phyloP scores from a whole-genome alignment of 1,139 yeast genomes.

The Neolecta irregularis region DNA sequence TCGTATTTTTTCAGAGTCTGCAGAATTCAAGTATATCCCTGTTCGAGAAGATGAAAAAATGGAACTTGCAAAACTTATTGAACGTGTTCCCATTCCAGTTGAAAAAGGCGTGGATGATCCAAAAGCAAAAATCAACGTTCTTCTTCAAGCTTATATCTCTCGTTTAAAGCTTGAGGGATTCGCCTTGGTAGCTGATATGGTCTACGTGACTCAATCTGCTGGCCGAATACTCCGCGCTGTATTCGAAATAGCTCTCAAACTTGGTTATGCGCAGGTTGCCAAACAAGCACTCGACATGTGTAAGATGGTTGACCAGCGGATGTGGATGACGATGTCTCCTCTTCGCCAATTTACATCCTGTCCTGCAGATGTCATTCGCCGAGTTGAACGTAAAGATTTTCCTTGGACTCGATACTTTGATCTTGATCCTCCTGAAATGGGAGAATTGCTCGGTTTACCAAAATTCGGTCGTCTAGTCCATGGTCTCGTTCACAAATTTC shows the following conservation, averaged over 20 bases:
- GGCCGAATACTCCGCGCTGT: conserved; percentile 78
- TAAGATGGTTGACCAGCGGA: conserved; percentile 62
- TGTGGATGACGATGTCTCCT: conserved; percentile 81
- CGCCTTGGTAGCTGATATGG: conserved; percentile 87
- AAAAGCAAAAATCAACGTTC: conserved; percentile 59
- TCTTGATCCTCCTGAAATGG: conserved; percentile 57
- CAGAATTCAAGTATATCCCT: conserved; percentile 72
- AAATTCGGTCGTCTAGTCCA: conserved; percentile 47
- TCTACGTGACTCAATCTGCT: conserved; percentile 84
- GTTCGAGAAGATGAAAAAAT: conserved; percentile 72
- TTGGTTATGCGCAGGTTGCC: conserved; percentile 58
- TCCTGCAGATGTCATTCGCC: conserved; percentile 52
- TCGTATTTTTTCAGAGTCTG: conserved; percentile 61
- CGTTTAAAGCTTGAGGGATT: conserved; percentile 64
- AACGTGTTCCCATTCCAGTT: conserved; percentile 73
- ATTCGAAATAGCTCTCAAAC: conserved; percentile 56
- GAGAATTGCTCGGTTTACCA: conserved; percentile 65
- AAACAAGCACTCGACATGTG: conserved; percentile 46
- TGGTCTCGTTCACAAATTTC: conserved; percentile 55
- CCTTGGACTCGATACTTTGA: conserved; percentile 73
- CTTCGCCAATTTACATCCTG: conserved; percentile 62
- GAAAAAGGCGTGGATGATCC: conserved; percentile 59
- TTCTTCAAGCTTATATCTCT: conserved; percentile 76
- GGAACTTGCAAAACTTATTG: conserved; percentile 58
- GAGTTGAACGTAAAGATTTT: conserved; percentile 64